Evolutionary conservation across 306 rosid genomes (phyloP), one percentile per base, ranked within the genome.

Genomic region (Pyrus communis): DNA sequence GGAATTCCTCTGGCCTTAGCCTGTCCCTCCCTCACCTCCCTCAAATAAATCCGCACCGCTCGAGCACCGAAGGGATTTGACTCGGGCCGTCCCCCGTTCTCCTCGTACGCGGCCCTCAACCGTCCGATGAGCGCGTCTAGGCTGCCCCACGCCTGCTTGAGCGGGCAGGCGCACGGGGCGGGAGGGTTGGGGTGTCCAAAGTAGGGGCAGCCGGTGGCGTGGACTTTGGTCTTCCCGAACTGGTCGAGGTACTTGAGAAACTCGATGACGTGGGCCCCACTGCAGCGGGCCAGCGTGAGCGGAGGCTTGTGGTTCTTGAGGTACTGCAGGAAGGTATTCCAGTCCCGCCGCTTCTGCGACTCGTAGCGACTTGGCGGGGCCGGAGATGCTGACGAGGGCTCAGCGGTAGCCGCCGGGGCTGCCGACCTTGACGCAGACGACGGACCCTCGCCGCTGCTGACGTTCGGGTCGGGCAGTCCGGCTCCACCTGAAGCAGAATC

Each of bases 191-290:
- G 96, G 67, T 95, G 92, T 0, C 98, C 98, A 43, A 87, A 92
- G 35, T 92, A 88, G 0, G 98, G 98, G 27, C 99, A 95, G 4
- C 92, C 97, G 0, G 89, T 2, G 3, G 75, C 46, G 77, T 95
- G 99, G 5, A 95, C 97, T 81, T 94, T 94, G 0, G 98, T 94
- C 74, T 94, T 94, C 10, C 98, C 98, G 52, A 94, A 94, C 82
- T 95, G 99, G 70, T 95, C 99, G 13, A 95, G 74, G 67, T 95
- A 95, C 77, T 92, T 95, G 61, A 95, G 71, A 85, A 92, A 95
- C 58, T 95, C 99, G 72, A 95, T 90, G 75, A 95, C 99, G 78
- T 95, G 98, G 2, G 99, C 99, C 8, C 99, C 99, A 73, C 99
- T 95, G 90, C 99, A 95, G 60, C 97, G 86, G 1, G 90, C 92